Evolutionary conservation across 495 filamentous ascomycete species (phyloP).

Genomic region (Cetradonia linearis): DNA sequence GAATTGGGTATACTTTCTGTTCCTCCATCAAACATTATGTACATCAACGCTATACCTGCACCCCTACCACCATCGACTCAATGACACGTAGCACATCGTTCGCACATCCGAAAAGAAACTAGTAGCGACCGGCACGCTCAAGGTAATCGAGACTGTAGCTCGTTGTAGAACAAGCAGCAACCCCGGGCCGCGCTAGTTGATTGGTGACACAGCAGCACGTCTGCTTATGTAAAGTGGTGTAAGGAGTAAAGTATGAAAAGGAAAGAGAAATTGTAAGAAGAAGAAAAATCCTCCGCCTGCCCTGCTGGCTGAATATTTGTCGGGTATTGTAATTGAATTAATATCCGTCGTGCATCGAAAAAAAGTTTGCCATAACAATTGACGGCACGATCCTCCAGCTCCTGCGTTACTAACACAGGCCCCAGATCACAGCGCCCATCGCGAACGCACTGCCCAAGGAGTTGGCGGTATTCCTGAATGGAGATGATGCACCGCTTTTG

Average conservation of each 20-base stretch:
- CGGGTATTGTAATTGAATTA: neutral
- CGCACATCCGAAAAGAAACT: neutral
- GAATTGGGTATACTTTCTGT: too few relatives aligned
- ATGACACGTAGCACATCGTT: neutral
- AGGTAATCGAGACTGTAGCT: neutral
- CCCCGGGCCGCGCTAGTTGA: neutral
- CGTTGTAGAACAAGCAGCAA: neutral
- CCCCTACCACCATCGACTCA: neutral
- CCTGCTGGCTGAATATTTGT: neutral
- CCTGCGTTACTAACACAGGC: conserved; percentile 13
- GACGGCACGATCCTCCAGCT: neutral
- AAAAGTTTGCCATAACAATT: too few relatives aligned
- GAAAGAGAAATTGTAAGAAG: neutral
- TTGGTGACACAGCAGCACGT: neutral
- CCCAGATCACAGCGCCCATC: conserved; percentile 8
- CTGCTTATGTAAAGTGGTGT: neutral
- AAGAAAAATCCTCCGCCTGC: neutral
- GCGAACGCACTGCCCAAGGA: conserved; percentile 1
- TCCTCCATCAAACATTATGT: too few relatives aligned
- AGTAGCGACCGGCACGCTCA: neutral
- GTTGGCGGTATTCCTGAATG: neutral
- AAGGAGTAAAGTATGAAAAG: neutral
- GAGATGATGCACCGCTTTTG: conserved; percentile 9
- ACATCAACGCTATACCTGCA: too few relatives aligned
- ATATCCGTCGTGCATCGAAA: neutral